A percentile compares a stretch with the other conserved stretches of the same genome.
phyloP scores from a whole-genome alignment of 129 eudicot species.

The Glebionis coronaria region DNA sequence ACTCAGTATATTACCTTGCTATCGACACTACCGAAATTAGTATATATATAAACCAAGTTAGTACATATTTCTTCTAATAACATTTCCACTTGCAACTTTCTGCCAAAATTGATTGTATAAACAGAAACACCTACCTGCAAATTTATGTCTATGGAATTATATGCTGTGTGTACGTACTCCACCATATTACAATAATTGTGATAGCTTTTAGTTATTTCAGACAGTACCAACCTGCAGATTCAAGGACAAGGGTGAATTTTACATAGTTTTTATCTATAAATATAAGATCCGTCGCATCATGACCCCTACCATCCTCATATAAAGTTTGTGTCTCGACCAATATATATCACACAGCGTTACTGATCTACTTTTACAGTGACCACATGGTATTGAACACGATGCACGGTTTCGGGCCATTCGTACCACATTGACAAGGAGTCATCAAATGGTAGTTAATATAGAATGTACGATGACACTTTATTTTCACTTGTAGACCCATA shows the following conservation, averaged over 20 bases:
- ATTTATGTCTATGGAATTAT: conserved; percentile 2
- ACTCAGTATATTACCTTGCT: too few species aligned
- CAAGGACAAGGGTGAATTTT: background rate
- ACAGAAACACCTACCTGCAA: conserved; percentile 9
- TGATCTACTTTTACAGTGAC: conserved; percentile 15
- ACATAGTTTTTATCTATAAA: conserved; percentile 18
- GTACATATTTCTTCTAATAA: too few species aligned
- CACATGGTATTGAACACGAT: conserved; percentile 26
- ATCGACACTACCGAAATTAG: too few species aligned
- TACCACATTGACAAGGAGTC: conserved; percentile 12
- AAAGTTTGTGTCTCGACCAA: background rate
- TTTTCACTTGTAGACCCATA: conserved; percentile 6
- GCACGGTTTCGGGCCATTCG: conserved; percentile 4
- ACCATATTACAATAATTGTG: conserved; percentile 9
- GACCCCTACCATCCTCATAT: conserved; percentile 17
- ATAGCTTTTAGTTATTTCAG: conserved; percentile 1
- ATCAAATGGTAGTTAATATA: conserved; percentile 2
- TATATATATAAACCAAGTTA: too few species aligned
- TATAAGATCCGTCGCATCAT: conserved; percentile 13
- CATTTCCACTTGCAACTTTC: background rate
- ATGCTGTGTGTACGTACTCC: background rate
- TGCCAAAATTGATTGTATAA: conserved; percentile 7
- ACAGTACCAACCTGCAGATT: conserved; percentile 4
- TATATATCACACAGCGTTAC: background rate
- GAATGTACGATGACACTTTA: conserved; percentile 25